Evolutionary conservation across 2,329 filamentous ascomycete species (phyloP).

Genomic region (Penicillium sp.): DNA sequence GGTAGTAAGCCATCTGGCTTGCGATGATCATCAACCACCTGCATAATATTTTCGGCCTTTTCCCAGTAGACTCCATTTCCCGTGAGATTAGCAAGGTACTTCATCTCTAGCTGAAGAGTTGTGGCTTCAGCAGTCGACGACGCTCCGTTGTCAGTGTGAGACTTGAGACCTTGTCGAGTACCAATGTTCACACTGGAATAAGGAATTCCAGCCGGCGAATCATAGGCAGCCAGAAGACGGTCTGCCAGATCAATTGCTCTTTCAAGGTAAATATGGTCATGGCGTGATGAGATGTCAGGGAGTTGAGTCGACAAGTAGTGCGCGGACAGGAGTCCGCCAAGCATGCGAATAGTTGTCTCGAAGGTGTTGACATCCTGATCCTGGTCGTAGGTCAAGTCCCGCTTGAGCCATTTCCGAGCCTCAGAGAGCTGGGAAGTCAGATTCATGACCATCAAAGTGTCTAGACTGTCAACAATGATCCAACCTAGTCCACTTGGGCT

Average conservation of each 20-base stretch:
- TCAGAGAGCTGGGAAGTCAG: slow-evolving; percentile 15
- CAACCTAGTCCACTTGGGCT: slow-evolving; percentile 18
- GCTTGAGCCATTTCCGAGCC: slow-evolving; percentile 14
- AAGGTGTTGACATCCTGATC: slow-evolving; percentile 27
- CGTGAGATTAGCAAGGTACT: slow-evolving; percentile 87
- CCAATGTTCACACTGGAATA: slow-evolving; percentile 84
- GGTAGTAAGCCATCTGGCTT: slow-evolving; percentile 77
- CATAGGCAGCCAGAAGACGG: slow-evolving; percentile 79
- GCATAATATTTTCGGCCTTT: slow-evolving; percentile 81
- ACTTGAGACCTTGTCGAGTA: slow-evolving; percentile 69
- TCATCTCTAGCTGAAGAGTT: slow-evolving; percentile 88
- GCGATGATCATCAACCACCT: slow-evolving; percentile 78
- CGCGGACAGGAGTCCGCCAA: slow-evolving; percentile 27
- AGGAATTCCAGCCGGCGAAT: slow-evolving; percentile 80
- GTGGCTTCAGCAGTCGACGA: slow-evolving; percentile 90
- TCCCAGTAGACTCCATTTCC: slow-evolving; percentile 89
- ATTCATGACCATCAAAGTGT: slow-evolving; percentile 24
- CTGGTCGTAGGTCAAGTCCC: slow-evolving; percentile 16
- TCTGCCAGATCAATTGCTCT: slow-evolving; percentile 89
- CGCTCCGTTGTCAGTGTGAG: slow-evolving; percentile 80
- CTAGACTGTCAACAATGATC: slow-evolving; percentile 23
- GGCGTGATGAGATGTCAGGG: slow-evolving; percentile 47
- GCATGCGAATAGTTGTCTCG: slow-evolving; percentile 30
- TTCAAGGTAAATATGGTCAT: slow-evolving; percentile 88
- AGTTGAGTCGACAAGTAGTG: slow-evolving; percentile 18